Evolutionary conservation across 208 protist species (phyloP).

Genomic region (Blastocrithidia nonstop): DNA sequence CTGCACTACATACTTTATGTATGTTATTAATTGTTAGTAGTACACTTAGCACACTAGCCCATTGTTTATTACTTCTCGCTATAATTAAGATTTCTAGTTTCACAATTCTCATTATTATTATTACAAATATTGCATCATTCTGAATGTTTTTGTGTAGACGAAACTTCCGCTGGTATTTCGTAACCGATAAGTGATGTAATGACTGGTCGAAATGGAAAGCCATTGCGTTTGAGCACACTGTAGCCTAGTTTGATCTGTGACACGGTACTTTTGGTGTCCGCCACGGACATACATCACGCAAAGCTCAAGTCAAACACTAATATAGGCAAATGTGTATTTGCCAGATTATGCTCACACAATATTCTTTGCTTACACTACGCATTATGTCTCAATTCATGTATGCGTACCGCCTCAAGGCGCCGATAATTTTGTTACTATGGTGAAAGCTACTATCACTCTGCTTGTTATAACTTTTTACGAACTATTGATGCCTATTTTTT

Average conservation of each 20-base stretch:
- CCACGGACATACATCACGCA: constrained; percentile 64
- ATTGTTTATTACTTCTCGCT: constrained; percentile 1
- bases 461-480: constrained; percentile 14
- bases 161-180: no score
- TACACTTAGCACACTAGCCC: no score
- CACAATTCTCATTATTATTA: background rate
- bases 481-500: constrained; percentile 10
- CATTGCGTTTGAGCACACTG: constrained; percentile 40
- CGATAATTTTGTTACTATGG: constrained; percentile 25
- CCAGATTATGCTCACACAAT: constrained; percentile 16
- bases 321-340: constrained; percentile 18
- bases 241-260: constrained; percentile 79
- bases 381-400: constrained; percentile 33
- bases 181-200: constrained; percentile 43
- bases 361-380: constrained; percentile 10
- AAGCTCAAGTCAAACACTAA: constrained; percentile 83
- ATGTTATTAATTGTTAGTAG: no score
- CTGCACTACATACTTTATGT: no score
- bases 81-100: background rate
- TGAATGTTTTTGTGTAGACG: constrained; percentile 5
- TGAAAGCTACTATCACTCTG: constrained; percentile 36
- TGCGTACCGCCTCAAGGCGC: constrained; percentile 12
- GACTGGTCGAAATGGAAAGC: constrained; percentile 61
- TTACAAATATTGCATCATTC: constrained; percentile 7
- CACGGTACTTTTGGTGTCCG: constrained; percentile 66